phyloP scores from a whole-genome alignment of 306 rosid species.

The Quercus gilva region DNA sequence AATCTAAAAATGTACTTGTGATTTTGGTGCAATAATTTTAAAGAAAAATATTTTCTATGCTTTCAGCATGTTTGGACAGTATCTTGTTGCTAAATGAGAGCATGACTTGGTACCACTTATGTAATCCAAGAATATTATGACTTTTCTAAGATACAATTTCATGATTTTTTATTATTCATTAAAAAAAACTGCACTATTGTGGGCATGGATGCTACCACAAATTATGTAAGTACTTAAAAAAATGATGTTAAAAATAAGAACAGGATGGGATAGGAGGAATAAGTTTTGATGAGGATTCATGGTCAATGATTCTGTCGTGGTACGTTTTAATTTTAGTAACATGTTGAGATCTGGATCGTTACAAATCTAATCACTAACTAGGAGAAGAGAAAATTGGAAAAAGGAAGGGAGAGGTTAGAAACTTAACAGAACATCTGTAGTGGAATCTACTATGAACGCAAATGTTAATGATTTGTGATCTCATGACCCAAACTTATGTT shows the following conservation, averaged over 20 bases:
- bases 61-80: neutral
- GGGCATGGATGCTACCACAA: neutral
- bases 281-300: neutral
- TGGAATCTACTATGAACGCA: neutral
- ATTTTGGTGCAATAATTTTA: neutral
- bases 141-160: neutral
- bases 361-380: too few relatives aligned
- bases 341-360: too few relatives aligned
- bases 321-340: neutral
- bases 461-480: neutral
- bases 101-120: neutral
- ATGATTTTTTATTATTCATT: neutral
- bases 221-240: neutral
- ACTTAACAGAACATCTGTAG: neutral
- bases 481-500: neutral
- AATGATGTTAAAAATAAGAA: neutral
- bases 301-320: neutral
- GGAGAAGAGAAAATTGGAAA: too few relatives aligned
- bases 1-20: neutral
- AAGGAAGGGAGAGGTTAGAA: neutral
- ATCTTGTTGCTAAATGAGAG: neutral
- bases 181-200: neutral
- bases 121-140: neutral
- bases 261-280: neutral
- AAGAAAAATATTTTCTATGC: neutral